These are phyloP conservation scores for Pulveroboletus sp. DNA, from an alignment of 768 basidiomycete species.

Conservation along the genomic window DNA sequence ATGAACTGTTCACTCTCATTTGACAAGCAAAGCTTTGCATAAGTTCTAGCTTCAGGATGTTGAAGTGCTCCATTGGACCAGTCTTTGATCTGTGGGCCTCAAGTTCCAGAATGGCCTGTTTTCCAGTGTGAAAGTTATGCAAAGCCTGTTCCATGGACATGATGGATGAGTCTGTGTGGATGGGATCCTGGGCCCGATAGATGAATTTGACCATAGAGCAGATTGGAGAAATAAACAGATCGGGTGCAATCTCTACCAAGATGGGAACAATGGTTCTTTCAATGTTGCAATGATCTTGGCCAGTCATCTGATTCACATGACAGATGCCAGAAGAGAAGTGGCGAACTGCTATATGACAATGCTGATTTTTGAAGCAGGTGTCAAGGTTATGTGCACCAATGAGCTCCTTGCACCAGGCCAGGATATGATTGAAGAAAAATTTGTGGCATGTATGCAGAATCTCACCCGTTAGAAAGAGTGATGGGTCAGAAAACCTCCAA, in stretches of 20 bases:
- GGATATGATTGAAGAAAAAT: conserved; percentile 4
- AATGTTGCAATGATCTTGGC: background rate
- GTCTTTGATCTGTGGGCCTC: background rate
- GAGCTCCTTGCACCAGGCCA: conserved; percentile 9
- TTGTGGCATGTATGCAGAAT: conserved; percentile 7
- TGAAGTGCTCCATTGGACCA: background rate
- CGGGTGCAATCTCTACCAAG: background rate
- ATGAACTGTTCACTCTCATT: background rate
- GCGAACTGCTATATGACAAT: too few relatives aligned
- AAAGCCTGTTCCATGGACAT: too few relatives aligned
- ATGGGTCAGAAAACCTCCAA: background rate
- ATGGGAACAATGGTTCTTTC: background rate
- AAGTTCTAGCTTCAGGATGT: background rate
- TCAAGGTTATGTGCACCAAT: background rate
- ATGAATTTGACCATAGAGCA: background rate
- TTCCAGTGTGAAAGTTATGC: background rate
- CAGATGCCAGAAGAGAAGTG: too few relatives aligned
- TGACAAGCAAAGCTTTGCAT: too few relatives aligned
- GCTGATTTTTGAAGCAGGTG: background rate
- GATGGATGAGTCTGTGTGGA: too few relatives aligned
- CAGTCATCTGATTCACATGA: background rate
- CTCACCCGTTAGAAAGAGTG: background rate
- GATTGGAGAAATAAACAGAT: background rate
- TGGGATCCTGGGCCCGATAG: background rate
- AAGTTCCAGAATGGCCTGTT: background rate